Conservation (phyloP, 495 filamentous ascomycete genomes). For the Neurospora sp. region DNA sequence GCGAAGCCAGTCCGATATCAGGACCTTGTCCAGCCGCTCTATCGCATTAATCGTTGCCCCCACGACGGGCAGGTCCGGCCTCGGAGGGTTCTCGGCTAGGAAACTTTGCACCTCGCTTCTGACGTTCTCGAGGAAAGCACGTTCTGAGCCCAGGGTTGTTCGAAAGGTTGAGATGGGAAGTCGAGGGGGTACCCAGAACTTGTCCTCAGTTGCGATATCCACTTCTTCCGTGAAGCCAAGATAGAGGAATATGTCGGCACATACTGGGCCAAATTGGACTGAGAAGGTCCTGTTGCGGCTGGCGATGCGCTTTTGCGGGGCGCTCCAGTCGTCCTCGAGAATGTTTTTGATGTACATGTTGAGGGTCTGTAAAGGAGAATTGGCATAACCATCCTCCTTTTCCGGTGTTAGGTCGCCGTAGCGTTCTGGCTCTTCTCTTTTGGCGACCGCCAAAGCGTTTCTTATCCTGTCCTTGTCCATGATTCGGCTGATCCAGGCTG, state of each 20-base stretch:
- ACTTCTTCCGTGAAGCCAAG: slow-evolving; percentile 45
- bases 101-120: slow-evolving; percentile 25
- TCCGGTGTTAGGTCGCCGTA: slow-evolving; percentile 38
- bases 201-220: slow-evolving; percentile 10
- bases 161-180: slow-evolving; percentile 9
- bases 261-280: slow-evolving; percentile 55
- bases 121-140: slow-evolving; percentile 26
- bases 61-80: slow-evolving; percentile 5
- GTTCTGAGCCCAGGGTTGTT: slow-evolving; percentile 13
- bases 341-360: slow-evolving; percentile 54
- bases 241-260: slow-evolving; percentile 50
- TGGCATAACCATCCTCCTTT: slow-evolving; percentile 27
- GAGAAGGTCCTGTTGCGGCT: slow-evolving; percentile 63
- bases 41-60: slow-evolving; percentile 9
- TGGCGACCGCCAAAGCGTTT: slow-evolving; percentile 41
- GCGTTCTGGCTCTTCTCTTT: slow-evolving; percentile 46
- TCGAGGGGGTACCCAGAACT: slow-evolving; percentile 17
- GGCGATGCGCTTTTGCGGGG: slow-evolving; percentile 44
- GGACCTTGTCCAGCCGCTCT: slow-evolving; percentile 10
- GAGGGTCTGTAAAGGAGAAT: slow-evolving; percentile 46
- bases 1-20: slow-evolving; percentile 5
- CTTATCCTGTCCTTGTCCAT: slow-evolving; percentile 45
- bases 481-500: slow-evolving; percentile 42
- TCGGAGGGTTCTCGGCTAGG: slow-evolving; percentile 7
- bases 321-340: slow-evolving; percentile 31